Evolutionary conservation across 2,329 filamentous ascomycete genomes (phyloP).

Genomic region (Colletotrichum sp.): DNA sequence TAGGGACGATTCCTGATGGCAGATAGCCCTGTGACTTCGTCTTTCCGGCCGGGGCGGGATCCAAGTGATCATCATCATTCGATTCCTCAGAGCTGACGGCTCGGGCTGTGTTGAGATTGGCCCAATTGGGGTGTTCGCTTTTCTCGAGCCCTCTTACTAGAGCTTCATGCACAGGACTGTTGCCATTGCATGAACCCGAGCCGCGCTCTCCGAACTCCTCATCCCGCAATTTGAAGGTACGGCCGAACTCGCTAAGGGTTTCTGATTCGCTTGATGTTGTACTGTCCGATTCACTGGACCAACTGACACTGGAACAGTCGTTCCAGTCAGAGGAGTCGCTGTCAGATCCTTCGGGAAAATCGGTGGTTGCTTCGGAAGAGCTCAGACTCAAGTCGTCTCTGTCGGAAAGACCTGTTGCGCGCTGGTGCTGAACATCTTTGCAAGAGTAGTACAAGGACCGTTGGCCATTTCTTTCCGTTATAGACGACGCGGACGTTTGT

Average conservation of each 20-base stretch:
- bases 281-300: background rate
- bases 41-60: accelerated
- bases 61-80: accelerated
- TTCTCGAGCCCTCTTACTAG: accelerated
- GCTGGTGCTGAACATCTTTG: background rate
- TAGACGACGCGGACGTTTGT: background rate
- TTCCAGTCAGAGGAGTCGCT: no score
- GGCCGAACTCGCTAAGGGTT: background rate
- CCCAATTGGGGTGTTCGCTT: accelerated
- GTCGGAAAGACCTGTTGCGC: background rate
- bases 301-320: background rate
- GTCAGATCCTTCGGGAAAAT: background rate
- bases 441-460: background rate
- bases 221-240: background rate
- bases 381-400: accelerated
- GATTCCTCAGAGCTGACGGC: background rate
- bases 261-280: no score
- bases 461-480: background rate
- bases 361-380: background rate
- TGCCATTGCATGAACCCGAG: background rate
- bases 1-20: background rate
- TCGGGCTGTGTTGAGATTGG: background rate
- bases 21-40: background rate
- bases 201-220: background rate
- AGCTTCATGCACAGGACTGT: background rate